A percentile compares a stretch with the other conserved stretches of the same genome.
phyloP scores from a whole-genome alignment of 2,329 filamentous ascomycete genomes.

The Colletotrichum truncatum region DNA sequence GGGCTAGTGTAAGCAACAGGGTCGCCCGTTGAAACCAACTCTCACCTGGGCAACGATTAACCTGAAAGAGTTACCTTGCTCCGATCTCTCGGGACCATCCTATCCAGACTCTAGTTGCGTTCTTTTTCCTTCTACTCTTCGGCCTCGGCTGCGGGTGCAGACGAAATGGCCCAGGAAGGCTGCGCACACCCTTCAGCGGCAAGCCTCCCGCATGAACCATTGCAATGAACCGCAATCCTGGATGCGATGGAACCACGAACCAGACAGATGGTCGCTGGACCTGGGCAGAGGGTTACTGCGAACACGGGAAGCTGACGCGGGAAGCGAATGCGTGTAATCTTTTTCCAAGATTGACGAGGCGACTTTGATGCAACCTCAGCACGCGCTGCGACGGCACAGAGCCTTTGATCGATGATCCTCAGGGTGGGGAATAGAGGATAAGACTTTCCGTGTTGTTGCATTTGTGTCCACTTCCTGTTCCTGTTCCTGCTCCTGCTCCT shows the following conservation, averaged over 20 bases:
- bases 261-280: too few species aligned
- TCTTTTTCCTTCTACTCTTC: background rate
- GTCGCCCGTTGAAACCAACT: slow-evolving; percentile 16
- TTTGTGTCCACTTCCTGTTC: background rate
- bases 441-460: background rate
- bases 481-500: background rate
- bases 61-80: slow-evolving; percentile 24
- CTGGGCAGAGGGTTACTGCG: background rate
- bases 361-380: slow-evolving; percentile 22
- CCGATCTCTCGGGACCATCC: slow-evolving; percentile 20
- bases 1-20: slow-evolving; percentile 6
- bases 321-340: slow-evolving; percentile 19
- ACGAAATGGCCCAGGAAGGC: background rate
- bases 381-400: background rate
- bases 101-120: background rate
- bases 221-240: background rate
- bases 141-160: background rate
- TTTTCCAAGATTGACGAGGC: slow-evolving; percentile 23
- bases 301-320: slow-evolving; percentile 16
- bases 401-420: too few species aligned
- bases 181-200: background rate
- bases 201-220: background rate
- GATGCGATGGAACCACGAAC: background rate
- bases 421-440: background rate
- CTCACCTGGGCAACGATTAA: slow-evolving; percentile 10